Percentiles rank a stretch among this genome's conserved stretches.
Conservation (phyloP, 805 yeast genomes). For the Nakazawaea pomicola region DNA sequence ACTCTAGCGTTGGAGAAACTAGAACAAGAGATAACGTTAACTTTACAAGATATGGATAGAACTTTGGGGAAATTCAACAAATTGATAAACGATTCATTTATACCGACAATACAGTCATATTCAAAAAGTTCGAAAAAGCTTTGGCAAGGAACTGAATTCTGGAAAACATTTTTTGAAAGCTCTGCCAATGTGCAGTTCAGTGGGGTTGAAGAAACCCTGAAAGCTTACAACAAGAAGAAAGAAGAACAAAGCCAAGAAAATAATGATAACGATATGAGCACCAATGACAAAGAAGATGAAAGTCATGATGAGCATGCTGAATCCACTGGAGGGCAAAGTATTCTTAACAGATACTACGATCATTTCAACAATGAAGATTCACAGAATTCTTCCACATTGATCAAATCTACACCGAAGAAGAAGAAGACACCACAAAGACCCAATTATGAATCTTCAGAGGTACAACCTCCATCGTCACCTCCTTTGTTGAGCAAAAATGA, state of each 20-base stretch:
- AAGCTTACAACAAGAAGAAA: constrained; percentile 3
- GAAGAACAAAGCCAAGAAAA: constrained; percentile 7
- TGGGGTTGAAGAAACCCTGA: constrained; percentile 41
- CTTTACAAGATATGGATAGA: constrained; percentile 74
- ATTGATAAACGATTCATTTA: constrained; percentile 58
- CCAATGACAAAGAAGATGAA: constrained; percentile 14
- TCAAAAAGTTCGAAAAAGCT: constrained; percentile 52
- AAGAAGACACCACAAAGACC: neutral
- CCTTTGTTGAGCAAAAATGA: neutral
- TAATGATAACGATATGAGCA: constrained; percentile 9
- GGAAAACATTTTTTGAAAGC: constrained; percentile 75
- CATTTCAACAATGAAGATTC: neutral
- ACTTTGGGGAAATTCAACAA: constrained; percentile 65
- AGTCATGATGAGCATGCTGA: constrained; percentile 15
- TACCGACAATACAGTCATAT: constrained; percentile 64
- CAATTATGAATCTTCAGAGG: constrained; percentile 1
- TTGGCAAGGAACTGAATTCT: constrained; percentile 64
- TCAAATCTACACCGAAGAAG: constrained; percentile 11
- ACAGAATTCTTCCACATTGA: constrained; percentile 3
- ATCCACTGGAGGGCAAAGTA: constrained; percentile 10
- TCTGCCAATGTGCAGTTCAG: constrained; percentile 62
- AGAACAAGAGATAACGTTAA: constrained; percentile 75
- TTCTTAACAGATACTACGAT: constrained; percentile 8
- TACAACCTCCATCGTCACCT: constrained; percentile 12
- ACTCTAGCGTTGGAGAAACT: constrained; percentile 49